These are phyloP conservation scores for Yamadazyma siamensis DNA, from an alignment of 1,139 yeast genomes.

Conservation along the genomic window DNA sequence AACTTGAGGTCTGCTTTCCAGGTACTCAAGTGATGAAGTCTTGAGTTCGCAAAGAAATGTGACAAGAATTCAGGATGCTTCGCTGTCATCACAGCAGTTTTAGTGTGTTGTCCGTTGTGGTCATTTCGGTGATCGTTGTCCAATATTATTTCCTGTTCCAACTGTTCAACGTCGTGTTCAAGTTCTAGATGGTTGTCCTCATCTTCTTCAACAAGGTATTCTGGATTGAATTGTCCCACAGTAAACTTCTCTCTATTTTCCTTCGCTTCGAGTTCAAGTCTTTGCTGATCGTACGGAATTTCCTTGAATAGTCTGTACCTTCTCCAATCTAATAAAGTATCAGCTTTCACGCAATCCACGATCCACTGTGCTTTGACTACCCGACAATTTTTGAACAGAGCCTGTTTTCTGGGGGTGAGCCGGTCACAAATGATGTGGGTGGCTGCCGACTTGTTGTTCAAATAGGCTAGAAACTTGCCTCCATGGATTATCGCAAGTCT, in stretches of 20 bases:
- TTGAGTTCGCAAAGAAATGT: conserved; percentile 72
- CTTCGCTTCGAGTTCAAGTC: conserved; percentile 23
- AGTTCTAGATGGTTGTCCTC: conserved; percentile 8
- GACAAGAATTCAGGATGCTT: conserved; percentile 72
- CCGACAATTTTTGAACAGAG: conserved; percentile 61
- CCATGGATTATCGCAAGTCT: conserved; percentile 72
- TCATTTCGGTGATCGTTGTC: conserved; percentile 5
- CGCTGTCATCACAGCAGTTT: conserved; percentile 43
- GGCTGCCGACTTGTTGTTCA: conserved; percentile 67
- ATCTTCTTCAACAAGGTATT: conserved; percentile 9
- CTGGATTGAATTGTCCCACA: conserved; percentile 7
- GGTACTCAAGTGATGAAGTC: conserved; percentile 82
- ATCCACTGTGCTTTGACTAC: conserved; percentile 88
- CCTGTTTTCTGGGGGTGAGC: conserved; percentile 70
- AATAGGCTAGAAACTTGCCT: conserved; percentile 68
- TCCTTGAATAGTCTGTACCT: conserved; percentile 55
- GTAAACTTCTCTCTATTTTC: conserved; percentile 5
- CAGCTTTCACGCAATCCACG: conserved; percentile 52
- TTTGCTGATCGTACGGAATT: conserved; percentile 48
- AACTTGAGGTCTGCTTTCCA: conserved; percentile 81
- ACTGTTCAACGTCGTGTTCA: conserved; percentile 3
- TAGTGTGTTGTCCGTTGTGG: conserved; percentile 3
- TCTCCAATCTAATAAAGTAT: conserved; percentile 61
- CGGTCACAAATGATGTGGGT: conserved; percentile 84
- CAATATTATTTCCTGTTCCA: conserved; percentile 7